These are phyloP conservation scores for Metschnikowia vanudenii DNA, from an alignment of 805 yeast genomes.

Conservation along the genomic window DNA sequence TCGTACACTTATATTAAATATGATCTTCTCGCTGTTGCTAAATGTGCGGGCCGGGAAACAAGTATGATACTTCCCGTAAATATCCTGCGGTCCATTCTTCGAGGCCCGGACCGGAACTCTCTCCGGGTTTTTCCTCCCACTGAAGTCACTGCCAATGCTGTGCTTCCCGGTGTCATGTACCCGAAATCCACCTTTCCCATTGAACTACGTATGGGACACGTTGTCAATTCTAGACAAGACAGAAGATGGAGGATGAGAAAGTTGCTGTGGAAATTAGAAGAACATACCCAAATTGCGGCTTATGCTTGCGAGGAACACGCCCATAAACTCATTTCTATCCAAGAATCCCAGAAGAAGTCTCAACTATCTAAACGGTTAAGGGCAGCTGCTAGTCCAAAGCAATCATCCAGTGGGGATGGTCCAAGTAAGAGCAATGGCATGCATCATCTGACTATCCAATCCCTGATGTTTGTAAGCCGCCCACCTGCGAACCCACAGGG, in stretches of 20 bases:
- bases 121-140: constrained; percentile 95
- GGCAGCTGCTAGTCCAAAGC: constrained; percentile 6
- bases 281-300: constrained; percentile 62
- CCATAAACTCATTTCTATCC: constrained; percentile 45
- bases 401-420: constrained; percentile 8
- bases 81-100: constrained; percentile 70
- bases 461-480: constrained; percentile 17
- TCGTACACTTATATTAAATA: constrained; percentile 59
- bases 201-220: constrained; percentile 77
- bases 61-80: constrained; percentile 61
- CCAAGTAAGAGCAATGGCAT: constrained; percentile 16
- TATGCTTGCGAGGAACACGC: constrained; percentile 58
- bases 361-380: constrained; percentile 15
- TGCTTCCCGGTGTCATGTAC: constrained; percentile 82
- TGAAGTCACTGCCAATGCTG: constrained; percentile 80
- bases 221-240: constrained; percentile 48
- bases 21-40: constrained; percentile 65
- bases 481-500: constrained; percentile 15
- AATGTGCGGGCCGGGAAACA: constrained; percentile 23
- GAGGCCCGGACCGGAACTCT: constrained; percentile 84
- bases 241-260: constrained; percentile 91
- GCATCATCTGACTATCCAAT: constrained; percentile 21
- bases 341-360: constrained; percentile 33
- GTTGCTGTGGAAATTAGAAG: constrained; percentile 86
- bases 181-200: constrained; percentile 85